Base-by-base conservation (phyloP, 2,329 filamentous ascomycete genomes). In the Penicillium griseofulvum region DNA sequence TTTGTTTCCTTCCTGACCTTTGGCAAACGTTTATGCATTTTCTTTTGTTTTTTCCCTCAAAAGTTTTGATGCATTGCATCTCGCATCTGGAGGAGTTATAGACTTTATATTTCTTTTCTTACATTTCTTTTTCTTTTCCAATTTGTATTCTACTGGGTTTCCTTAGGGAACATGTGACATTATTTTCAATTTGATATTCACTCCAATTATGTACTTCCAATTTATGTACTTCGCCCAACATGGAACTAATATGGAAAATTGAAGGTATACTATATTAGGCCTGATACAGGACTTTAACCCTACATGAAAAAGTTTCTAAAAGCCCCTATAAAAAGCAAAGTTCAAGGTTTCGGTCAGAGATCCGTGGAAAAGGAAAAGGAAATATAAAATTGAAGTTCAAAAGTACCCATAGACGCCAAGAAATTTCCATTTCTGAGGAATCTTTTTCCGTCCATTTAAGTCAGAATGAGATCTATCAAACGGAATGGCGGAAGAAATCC, bases 41-140 rank as follows among this genome's bases (percentile, higher is more conserved):
- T 51, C 53, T 22, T 22, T 22, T 22, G 2, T 22, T 22, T 22
- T 22, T 22, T 22, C 22, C 45, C 39, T 34, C 38, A 60, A 63
- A 63, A 52, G 51, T 55, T 59, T 54, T 34, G 53, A 50, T 52
- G 49, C 51, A 47, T 34, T 44, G 42, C 43, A 39, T 60, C 45
- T 55, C 55, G 60, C 61, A 64, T 64, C 39, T 12, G 57, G 51
- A 53, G 52, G 52, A 51, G 52, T 55, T 55, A 29, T 37, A 55
- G 52, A 55, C 28, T 12, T 41, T 53, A 52, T 43, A 49, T 57
- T 59, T 38, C 31, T 14, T 36, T 39, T 43, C 28, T 49, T 26
- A n/a, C n/a, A n/a, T n/a, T n/a, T n/a, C n/a, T n/a, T 28, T 52
- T 3, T 42, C 24, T 33, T 45, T 14, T 46, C 28, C 36, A n/a